A percentile compares a stretch with the other conserved stretches of the same genome.
Conservation (phyloP, 345 rosid genomes). For the Corchorus capsularis region DNA sequence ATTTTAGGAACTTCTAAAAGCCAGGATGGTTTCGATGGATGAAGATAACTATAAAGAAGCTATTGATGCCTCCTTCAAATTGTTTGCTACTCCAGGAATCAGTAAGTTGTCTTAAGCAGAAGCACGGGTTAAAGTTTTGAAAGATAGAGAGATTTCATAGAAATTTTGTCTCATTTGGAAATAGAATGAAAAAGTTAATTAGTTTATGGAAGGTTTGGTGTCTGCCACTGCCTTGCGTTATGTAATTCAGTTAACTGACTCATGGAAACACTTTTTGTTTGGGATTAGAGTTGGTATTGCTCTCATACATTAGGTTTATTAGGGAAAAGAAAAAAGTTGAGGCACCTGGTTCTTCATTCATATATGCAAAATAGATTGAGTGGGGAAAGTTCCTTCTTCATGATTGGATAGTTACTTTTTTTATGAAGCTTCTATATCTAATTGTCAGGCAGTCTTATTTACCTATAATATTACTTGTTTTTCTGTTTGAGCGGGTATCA, state of each 20-base stretch:
- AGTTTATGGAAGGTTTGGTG: background rate
- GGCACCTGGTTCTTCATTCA: background rate
- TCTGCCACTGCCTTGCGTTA: background rate
- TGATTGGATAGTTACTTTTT: constrained; percentile 3
- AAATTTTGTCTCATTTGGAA: constrained; percentile 17
- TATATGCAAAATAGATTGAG: background rate
- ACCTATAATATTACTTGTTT: constrained; percentile 8
- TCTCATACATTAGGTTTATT: constrained; percentile 4
- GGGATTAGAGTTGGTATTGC: constrained; percentile 8
- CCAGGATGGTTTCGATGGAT: constrained; percentile 64
- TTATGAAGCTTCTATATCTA: background rate
- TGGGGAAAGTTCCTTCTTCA: background rate
- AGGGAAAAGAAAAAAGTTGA: background rate
- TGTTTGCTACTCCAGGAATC: constrained; percentile 86
- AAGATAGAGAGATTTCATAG: constrained; percentile 1
- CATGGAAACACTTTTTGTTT: background rate
- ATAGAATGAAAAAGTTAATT: background rate
- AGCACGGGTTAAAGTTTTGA: constrained; percentile 13
- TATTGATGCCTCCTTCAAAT: constrained; percentile 83
- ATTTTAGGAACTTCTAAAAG: constrained; percentile 76
- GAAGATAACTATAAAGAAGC: constrained; percentile 99
- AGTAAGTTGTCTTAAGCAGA: constrained; percentile 57
- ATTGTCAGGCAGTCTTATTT: background rate
- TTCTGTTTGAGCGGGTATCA: background rate
- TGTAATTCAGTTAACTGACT: background rate